Percentiles rank a stretch among this genome's conserved stretches.
phyloP scores from a whole-genome alignment of 1,284 basidiomycete genomes.

The Macrocystidia cucumis region DNA sequence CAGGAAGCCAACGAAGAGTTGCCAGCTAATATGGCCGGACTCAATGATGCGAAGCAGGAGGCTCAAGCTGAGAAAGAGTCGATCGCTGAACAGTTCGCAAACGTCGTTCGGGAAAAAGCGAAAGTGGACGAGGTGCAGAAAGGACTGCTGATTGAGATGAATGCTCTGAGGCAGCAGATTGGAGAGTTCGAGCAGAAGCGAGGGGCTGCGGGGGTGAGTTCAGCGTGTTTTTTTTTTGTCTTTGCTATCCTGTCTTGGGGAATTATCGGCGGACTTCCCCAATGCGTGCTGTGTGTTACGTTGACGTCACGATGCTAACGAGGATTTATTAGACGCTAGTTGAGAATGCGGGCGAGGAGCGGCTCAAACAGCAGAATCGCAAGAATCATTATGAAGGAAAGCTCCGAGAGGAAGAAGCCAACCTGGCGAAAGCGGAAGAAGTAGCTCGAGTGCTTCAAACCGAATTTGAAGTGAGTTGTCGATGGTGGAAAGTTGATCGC shows the following conservation, averaged over 20 bases:
- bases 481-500: too few relatives aligned
- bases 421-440: conserved; percentile 34
- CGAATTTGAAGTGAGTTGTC: conserved; percentile 45
- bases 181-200: conserved; percentile 36
- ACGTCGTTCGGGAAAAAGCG: conserved; percentile 31
- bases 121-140: conserved; percentile 34
- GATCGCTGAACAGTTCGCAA: conserved; percentile 41
- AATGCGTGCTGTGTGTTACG: too few relatives aligned
- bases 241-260: conserved; percentile 3
- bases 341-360: conserved; percentile 33
- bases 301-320: too few relatives aligned
- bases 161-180: conserved; percentile 38
- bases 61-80: conserved; percentile 42
- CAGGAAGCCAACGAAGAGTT: conserved; percentile 67
- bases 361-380: conserved; percentile 40
- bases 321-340: conserved; percentile 30
- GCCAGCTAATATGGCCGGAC: conserved; percentile 61
- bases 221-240: conserved; percentile 1
- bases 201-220: conserved; percentile 31
- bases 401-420: conserved; percentile 32
- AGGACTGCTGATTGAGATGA: conserved; percentile 31
- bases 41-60: conserved; percentile 59
- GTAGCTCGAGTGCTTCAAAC: conserved; percentile 41
- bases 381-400: conserved; percentile 43
- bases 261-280: too few relatives aligned